These are phyloP conservation scores for Astrothelium macrocarpum DNA, from an alignment of 495 filamentous ascomycete species.

Conservation along the genomic window DNA sequence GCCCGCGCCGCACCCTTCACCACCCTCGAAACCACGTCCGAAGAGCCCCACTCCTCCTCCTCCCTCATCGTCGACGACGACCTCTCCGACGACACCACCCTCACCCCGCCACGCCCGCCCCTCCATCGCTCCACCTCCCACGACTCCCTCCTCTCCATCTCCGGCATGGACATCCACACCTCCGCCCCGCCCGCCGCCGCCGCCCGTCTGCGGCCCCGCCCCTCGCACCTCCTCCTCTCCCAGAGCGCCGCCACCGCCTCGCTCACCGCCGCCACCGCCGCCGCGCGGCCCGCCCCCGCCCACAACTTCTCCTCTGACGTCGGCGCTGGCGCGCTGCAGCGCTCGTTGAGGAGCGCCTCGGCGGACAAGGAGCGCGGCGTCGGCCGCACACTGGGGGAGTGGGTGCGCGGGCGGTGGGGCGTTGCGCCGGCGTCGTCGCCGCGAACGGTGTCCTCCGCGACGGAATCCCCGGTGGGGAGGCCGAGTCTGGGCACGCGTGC, in stretches of 20 bases:
- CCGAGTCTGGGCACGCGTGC: neutral
- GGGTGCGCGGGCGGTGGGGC: constrained; percentile 33
- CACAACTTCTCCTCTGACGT: constrained; percentile 15
- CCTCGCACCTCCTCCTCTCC: constrained; percentile 20
- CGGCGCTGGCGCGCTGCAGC: neutral
- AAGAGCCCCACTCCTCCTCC: neutral
- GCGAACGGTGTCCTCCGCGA: neutral
- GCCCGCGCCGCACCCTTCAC: neutral
- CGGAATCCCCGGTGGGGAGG: neutral
- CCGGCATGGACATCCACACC: constrained; percentile 34
- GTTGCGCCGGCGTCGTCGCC: constrained; percentile 20
- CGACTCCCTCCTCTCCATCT: constrained; percentile 32
- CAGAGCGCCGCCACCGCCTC: constrained; percentile 12
- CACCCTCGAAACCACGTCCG: neutral
- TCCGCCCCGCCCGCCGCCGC: constrained; percentile 6
- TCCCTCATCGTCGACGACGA: constrained; percentile 15
- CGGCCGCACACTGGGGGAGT: constrained; percentile 29
- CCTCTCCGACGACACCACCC: constrained; percentile 10
- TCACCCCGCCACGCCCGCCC: constrained; percentile 6
- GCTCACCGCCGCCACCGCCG: constrained; percentile 22
- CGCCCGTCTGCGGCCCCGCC: constrained; percentile 20
- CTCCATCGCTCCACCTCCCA: constrained; percentile 32
- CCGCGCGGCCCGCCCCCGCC: constrained; percentile 12
- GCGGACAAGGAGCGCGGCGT: constrained; percentile 3
- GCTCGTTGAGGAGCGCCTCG: neutral